These are phyloP conservation scores for Globisporangium nodosum DNA, from an alignment of 352 stramenopile species.

Conservation along the genomic window DNA sequence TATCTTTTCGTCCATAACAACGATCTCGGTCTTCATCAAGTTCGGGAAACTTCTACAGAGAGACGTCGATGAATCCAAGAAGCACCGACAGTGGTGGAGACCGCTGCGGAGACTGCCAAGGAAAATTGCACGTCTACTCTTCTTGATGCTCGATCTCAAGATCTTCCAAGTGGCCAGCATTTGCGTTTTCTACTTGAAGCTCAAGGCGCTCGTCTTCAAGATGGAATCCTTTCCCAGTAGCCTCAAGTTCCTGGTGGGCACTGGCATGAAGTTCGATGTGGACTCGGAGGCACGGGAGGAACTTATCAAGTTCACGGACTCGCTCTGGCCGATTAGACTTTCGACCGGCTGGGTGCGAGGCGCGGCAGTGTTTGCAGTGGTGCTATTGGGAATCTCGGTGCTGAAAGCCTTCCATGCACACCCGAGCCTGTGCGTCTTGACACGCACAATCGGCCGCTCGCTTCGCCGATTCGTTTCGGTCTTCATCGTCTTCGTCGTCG, in stretches of 20 bases:
- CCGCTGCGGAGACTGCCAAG: no score
- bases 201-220: conserved; percentile 25
- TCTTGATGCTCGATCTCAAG: no score
- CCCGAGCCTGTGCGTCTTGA: conserved; percentile 47
- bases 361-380: conserved; percentile 23
- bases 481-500: conserved; percentile 52
- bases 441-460: conserved; percentile 42
- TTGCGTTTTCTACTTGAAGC: conserved; percentile 32
- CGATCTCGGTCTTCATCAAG: no score
- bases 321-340: conserved; percentile 17
- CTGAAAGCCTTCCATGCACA: conserved; percentile 57
- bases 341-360: conserved; percentile 29
- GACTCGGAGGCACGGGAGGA: conserved; percentile 22
- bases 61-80: no score
- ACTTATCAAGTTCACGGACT: conserved; percentile 17
- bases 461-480: conserved; percentile 46
- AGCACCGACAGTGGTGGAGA: no score
- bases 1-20: conserved; percentile 10
- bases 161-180: no score
- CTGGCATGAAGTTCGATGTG: conserved; percentile 24
- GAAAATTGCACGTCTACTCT: no score
- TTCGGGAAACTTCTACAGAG: no score
- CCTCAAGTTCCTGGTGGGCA: conserved; percentile 27
- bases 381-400: conserved; percentile 31
- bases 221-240: conserved; percentile 49